phyloP scores from a whole-genome alignment of 495 filamentous ascomycete genomes.

The Daldinia childiae region DNA sequence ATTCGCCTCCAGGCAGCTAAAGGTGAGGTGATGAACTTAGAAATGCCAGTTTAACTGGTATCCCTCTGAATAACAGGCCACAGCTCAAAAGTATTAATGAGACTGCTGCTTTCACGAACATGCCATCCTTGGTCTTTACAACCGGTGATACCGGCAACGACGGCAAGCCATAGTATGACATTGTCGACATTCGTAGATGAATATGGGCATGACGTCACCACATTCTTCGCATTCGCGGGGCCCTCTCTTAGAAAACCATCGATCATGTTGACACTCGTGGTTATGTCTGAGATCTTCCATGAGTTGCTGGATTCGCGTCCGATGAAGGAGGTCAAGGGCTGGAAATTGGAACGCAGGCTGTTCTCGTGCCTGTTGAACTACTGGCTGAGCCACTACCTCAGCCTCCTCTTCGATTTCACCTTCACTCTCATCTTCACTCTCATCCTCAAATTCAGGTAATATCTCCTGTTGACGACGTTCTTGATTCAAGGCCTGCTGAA shows the following conservation, averaged over 20 bases:
- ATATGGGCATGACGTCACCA: slow-evolving; percentile 29
- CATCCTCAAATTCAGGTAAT: not conserved
- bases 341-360: not conserved
- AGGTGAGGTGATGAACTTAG: not conserved
- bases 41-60: not conserved
- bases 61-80: not conserved
- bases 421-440: slow-evolving; percentile 24
- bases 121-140: slow-evolving; percentile 10
- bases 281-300: slow-evolving; percentile 5
- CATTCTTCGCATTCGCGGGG: slow-evolving; percentile 43
- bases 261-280: slow-evolving; percentile 38
- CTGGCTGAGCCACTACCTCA: not conserved
- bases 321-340: not conserved
- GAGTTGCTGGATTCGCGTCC: not conserved
- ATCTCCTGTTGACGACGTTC: not conserved
- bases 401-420: not conserved
- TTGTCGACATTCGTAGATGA: slow-evolving; percentile 47
- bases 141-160: slow-evolving; percentile 41
- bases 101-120: not conserved
- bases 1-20: not conserved
- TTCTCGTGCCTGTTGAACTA: not conserved
- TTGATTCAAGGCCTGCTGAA: not conserved
- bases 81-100: not conserved
- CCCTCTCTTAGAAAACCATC: slow-evolving; percentile 35
- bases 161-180: slow-evolving; percentile 45